phyloP scores from a whole-genome alignment of 225 moss, liverwort and hornwort species.

The Bryum argenteum region DNA sequence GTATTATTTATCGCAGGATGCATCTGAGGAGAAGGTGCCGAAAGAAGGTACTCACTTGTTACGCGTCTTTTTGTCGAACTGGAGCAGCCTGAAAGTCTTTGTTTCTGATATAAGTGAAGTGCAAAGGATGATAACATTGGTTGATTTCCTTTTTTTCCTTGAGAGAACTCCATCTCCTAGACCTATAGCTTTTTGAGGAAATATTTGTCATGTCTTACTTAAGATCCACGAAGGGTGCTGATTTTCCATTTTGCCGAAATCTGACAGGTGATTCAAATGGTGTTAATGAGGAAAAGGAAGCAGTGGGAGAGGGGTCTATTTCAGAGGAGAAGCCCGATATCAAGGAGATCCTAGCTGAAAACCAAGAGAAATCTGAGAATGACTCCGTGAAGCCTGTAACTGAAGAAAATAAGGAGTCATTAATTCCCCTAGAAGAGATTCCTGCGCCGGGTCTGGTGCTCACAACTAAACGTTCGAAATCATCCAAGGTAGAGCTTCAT shows the following conservation, averaged over 20 bases:
- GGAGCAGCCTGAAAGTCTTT: background rate
- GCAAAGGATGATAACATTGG: background rate
- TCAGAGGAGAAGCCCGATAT: slow-evolving; percentile 51
- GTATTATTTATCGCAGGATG: slow-evolving; percentile 42
- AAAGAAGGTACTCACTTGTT: slow-evolving; percentile 47
- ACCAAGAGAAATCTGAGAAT: slow-evolving; percentile 53
- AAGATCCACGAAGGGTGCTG: slow-evolving; percentile 10
- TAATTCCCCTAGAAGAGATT: slow-evolving; percentile 60
- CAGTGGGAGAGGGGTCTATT: slow-evolving; percentile 35
- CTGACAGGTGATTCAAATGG: slow-evolving; percentile 69
- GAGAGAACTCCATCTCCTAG: background rate
- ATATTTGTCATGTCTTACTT: background rate
- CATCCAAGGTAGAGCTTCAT: slow-evolving; percentile 63
- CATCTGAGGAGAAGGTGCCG: slow-evolving; percentile 41
- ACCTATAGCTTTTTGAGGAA: slow-evolving; percentile 15
- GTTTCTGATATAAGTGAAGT: slow-evolving; percentile 17
- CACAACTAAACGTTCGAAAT: slow-evolving; percentile 81
- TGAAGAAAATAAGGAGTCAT: slow-evolving; percentile 43
- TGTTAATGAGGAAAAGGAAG: slow-evolving; percentile 54
- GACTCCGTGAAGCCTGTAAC: slow-evolving; percentile 33
- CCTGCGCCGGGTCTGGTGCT: slow-evolving; percentile 74
- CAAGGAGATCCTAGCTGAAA: slow-evolving; percentile 42
- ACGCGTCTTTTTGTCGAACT: slow-evolving; percentile 13
- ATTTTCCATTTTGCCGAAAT: slow-evolving; percentile 14
- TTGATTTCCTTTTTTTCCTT: background rate